These are phyloP conservation scores for Onygenales sp. DNA, from an alignment of 2,329 filamentous ascomycete genomes.

Conservation along the genomic window DNA sequence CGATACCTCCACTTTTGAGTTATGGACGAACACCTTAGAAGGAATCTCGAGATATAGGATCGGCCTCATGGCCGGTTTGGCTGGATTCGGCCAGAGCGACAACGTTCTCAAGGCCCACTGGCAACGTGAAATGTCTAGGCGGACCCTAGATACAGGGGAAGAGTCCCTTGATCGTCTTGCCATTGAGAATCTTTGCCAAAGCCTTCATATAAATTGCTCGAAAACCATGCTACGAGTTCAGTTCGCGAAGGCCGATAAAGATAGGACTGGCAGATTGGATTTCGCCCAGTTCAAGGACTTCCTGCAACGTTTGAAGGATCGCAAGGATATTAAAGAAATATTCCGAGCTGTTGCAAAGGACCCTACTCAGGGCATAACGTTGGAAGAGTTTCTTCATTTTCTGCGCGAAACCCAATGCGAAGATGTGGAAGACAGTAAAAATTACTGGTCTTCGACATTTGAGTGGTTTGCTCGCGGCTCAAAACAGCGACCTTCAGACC, in stretches of 20 bases:
- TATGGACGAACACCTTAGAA: constrained; percentile 79
- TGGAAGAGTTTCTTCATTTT: constrained; percentile 67
- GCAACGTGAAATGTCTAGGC: constrained; percentile 70
- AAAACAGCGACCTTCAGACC: constrained; percentile 38
- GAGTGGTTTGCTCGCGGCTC: constrained; percentile 56
- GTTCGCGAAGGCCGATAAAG: constrained; percentile 64
- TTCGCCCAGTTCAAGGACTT: constrained; percentile 78
- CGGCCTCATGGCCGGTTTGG: constrained; percentile 80
- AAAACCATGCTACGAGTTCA: constrained; percentile 61
- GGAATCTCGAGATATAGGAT: constrained; percentile 78
- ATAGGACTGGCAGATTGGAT: constrained; percentile 56
- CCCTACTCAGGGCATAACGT: constrained; percentile 55
- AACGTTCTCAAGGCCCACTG: constrained; percentile 76
- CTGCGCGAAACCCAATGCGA: constrained; percentile 65
- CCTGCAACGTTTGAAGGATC: constrained; percentile 69
- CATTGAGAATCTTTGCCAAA: constrained; percentile 76
- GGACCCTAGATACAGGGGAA: constrained; percentile 39
- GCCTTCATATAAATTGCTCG: constrained; percentile 84
- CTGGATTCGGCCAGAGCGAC: constrained; percentile 65
- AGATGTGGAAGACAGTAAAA: constrained; percentile 56
- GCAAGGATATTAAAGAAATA: constrained; percentile 69
- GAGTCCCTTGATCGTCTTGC: constrained; percentile 68
- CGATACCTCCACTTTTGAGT: constrained; percentile 57
- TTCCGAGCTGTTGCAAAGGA: constrained; percentile 55
- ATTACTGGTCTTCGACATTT: constrained; percentile 65